Evolutionary conservation across 345 rosid genomes (phyloP).

Genomic region (Mallotus nudiflorus): DNA sequence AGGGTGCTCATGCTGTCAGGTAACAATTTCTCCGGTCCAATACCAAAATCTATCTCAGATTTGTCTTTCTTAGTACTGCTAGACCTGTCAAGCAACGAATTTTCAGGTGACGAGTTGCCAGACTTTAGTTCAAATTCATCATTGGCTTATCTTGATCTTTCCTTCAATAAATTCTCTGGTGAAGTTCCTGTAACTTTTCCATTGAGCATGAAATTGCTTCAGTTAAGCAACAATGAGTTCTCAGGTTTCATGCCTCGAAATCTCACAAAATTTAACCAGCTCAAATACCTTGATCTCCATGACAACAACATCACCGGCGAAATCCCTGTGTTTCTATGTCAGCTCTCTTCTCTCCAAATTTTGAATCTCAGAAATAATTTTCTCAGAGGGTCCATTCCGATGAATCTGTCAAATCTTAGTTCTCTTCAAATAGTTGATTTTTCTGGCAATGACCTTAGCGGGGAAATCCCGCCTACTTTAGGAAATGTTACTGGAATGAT

Average conservation of each 20-base stretch:
- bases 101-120: constrained; percentile 3
- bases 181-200: neutral
- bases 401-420: constrained; percentile 29
- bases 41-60: neutral
- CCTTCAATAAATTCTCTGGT: neutral
- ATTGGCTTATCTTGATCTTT: constrained; percentile 3
- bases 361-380: constrained; percentile 42
- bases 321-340: constrained; percentile 24
- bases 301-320: constrained; percentile 37
- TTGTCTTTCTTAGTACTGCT: neutral
- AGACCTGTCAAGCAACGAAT: neutral
- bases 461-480: constrained; percentile 37
- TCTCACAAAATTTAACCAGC: constrained; percentile 12
- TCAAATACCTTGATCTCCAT: constrained; percentile 42
- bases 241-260: constrained; percentile 26
- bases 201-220: neutral
- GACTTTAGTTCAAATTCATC: neutral
- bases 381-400: constrained; percentile 32
- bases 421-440: constrained; percentile 38
- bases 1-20: neutral
- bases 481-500: constrained; percentile 40
- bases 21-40: neutral
- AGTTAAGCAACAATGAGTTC: constrained; percentile 25
- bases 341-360: constrained; percentile 28
- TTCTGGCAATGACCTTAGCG: constrained; percentile 27